phyloP scores from a whole-genome alignment of 352 stramenopile genomes.

The Pythium oligandrum region DNA sequence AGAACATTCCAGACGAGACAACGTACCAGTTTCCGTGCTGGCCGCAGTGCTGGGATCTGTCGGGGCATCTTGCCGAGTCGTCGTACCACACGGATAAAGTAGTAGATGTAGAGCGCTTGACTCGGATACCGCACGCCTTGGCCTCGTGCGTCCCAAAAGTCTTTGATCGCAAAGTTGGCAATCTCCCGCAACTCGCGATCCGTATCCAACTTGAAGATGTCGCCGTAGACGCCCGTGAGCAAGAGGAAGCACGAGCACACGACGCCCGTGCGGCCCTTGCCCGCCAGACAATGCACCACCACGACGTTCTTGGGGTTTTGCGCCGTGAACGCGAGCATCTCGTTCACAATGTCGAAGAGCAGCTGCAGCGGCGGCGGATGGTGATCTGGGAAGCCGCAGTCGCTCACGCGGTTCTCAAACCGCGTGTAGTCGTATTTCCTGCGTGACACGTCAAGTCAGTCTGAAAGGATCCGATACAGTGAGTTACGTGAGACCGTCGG shows the following conservation, averaged over 20 bases:
- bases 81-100: constrained; percentile 74
- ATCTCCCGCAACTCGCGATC: constrained; percentile 60
- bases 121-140: constrained; percentile 81
- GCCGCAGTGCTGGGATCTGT: constrained; percentile 49
- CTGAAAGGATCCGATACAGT: too few species aligned
- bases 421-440: constrained; percentile 70
- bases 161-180: constrained; percentile 58
- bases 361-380: constrained; percentile 72
- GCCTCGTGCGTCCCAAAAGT: constrained; percentile 74
- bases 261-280: constrained; percentile 78
- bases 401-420: constrained; percentile 64
- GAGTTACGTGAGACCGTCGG: too few species aligned
- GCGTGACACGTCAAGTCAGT: too few species aligned
- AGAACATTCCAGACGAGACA: too few species aligned
- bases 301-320: constrained; percentile 63
- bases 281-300: constrained; percentile 76
- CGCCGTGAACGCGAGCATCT: constrained; percentile 75
- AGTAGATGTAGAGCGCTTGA: constrained; percentile 86
- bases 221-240: constrained; percentile 69
- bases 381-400: constrained; percentile 81
- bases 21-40: constrained; percentile 50
- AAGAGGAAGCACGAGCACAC: constrained; percentile 81
- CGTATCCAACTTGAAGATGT: constrained; percentile 56
- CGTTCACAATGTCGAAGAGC: constrained; percentile 81
- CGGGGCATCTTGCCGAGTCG: constrained; percentile 36